Evolutionary conservation across 2,329 filamentous ascomycete genomes (phyloP).

Genomic region (Ophiosphaerella narmari): DNA sequence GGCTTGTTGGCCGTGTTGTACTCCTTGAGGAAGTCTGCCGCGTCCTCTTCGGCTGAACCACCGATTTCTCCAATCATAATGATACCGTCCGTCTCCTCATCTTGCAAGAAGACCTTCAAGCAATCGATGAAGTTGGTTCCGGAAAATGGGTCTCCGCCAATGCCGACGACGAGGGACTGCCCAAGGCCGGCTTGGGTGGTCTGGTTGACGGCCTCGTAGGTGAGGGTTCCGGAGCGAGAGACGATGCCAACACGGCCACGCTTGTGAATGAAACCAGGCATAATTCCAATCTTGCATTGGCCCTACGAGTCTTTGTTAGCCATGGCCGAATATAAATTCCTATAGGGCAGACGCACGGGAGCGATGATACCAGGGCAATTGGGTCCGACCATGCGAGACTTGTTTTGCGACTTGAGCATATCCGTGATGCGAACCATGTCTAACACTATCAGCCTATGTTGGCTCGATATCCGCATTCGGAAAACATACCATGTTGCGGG

Average conservation of each 20-base stretch:
- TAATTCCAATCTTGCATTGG: constrained; percentile 99
- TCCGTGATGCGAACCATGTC: constrained; percentile 99
- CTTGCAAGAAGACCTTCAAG: constrained; percentile 93
- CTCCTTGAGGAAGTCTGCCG: constrained; percentile 90
- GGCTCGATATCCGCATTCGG: not conserved
- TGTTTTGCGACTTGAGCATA: constrained; percentile 96
- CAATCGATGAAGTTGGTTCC: constrained; percentile 99
- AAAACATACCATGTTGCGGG: constrained; percentile 83
- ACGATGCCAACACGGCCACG: constrained; percentile 98
- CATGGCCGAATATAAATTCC: not conserved
- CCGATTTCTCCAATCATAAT: constrained; percentile 99
- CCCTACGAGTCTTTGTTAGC: constrained; percentile 55
- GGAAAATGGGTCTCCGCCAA: constrained; percentile 97
- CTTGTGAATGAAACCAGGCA: constrained; percentile 99
- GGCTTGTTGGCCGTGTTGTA: constrained; percentile 95
- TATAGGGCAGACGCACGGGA: constrained; percentile 52
- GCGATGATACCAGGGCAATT: constrained; percentile 99
- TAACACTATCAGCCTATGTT: constrained; percentile 45
- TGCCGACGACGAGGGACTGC: constrained; percentile 97
- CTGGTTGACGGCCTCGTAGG: constrained; percentile 99
- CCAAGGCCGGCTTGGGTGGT: constrained; percentile 96
- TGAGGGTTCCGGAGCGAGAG: constrained; percentile 95
- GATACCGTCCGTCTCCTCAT: constrained; percentile 96
- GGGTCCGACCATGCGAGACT: constrained; percentile 94
- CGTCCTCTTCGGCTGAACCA: constrained; percentile 96